Base-by-base conservation (phyloP, 225 moss, liverwort and hornwort genomes). In the Ulota crispa region DNA sequence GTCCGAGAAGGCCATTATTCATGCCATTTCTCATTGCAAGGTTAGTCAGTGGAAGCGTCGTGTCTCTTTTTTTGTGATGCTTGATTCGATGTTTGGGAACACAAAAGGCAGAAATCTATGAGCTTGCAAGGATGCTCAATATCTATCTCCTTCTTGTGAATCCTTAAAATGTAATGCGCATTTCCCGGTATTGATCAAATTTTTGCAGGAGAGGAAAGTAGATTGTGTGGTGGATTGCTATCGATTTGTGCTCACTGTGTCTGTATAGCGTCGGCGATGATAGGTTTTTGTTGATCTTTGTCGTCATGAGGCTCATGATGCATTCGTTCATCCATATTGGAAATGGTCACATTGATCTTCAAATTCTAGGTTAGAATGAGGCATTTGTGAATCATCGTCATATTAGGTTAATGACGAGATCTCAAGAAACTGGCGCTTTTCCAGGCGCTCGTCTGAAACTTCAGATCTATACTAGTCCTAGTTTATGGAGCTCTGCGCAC, bases 1-100 rank as follows among this genome's bases (percentile, higher is more conserved):
- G 42, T 91, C 88, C 14, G 93, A 99, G 89, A 92, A 94, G 75
- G 82, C 76, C 39, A 47, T 99, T 50, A 87, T 99, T 43, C 68
- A 77, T 72, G 86, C 90, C 76, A 92, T 99, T 75, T 90, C 98
- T 4, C 90, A 93, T 82, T 99, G 98, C 90, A 95, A 98, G 95
- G 96, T 97, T 39, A 57, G 85, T 97, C 45, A 57, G 85, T 80
- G 77, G 39, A 30, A 21, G 64, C 62, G 15, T 64, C 24, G 5
- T 60, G 30, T 19, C 31, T 32, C 41, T 52, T 64, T 7, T 9
- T 57, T 24, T 24, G 34, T 45, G n/a, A 20, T 75, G 23, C 9
- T 66, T 66, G 34, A 70, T 73, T 67, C 18, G 63, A 69, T 68
- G 24, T 9, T 39, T 53, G 28, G 20, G 27, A 27, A 62, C 14